phyloP scores from a whole-genome alignment of 768 basidiomycete species.

The Hortiboletus campestris region DNA sequence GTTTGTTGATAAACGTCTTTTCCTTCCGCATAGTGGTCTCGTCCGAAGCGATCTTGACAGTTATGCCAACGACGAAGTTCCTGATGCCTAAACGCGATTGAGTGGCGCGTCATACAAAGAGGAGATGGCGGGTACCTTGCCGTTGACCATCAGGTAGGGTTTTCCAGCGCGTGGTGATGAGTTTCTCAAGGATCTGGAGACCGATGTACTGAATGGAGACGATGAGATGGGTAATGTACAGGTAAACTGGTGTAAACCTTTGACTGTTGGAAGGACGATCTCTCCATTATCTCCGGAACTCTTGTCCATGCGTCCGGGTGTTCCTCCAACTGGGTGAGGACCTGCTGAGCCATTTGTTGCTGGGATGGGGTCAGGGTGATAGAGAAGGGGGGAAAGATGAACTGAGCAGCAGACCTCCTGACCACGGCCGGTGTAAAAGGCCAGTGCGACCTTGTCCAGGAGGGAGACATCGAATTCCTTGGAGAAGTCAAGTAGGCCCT shows the following conservation, averaged over 20 bases:
- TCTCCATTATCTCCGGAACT: constrained; percentile 91
- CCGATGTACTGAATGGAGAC: constrained; percentile 76
- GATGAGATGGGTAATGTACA: constrained; percentile 10
- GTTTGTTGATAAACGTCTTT: constrained; percentile 93
- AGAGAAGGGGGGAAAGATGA: constrained; percentile 1
- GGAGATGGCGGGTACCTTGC: constrained; percentile 53
- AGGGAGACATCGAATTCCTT: constrained; percentile 90
- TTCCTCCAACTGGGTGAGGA: constrained; percentile 95
- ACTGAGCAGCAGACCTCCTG: constrained; percentile 59
- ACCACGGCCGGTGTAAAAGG: constrained; percentile 85
- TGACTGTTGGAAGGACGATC: constrained; percentile 78
- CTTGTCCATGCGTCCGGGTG: constrained; percentile 96
- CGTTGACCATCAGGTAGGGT: constrained; percentile 91
- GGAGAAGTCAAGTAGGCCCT: constrained; percentile 93
- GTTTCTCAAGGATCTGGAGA: constrained; percentile 92
- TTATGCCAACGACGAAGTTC: constrained; percentile 93
- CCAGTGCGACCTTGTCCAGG: constrained; percentile 90
- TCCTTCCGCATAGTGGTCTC: constrained; percentile 85
- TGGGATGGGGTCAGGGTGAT: constrained; percentile 33
- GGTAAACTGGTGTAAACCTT: constrained; percentile 50
- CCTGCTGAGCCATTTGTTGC: constrained; percentile 94
- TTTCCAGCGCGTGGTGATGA: constrained; percentile 95
- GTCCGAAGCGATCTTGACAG: constrained; percentile 91
- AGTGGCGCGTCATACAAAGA: constrained; percentile 8
- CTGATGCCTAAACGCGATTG: constrained; percentile 66